Evolutionary conservation across 2,329 filamentous ascomycete species (phyloP).

Genomic region (Beauveria medogensis): DNA sequence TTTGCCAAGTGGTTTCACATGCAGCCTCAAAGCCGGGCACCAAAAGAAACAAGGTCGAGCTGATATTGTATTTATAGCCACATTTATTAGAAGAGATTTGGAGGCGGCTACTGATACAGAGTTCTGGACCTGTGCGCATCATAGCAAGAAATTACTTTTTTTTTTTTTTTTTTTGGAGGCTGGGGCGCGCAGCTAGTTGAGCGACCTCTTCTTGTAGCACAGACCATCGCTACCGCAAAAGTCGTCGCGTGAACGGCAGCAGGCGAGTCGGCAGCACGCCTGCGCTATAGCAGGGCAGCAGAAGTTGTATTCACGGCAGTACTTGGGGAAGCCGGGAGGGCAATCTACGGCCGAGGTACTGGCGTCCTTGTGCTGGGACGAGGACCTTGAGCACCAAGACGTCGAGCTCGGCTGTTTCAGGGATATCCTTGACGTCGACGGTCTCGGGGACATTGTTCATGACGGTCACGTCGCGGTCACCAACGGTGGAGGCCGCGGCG

Average conservation of each 20-base stretch:
- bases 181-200: not conserved
- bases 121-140: constrained; percentile 28
- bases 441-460: not conserved
- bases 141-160: constrained; percentile 36
- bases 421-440: not conserved
- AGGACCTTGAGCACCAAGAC: not conserved
- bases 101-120: constrained; percentile 10
- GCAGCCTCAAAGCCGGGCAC: not conserved
- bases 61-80: constrained; percentile 11
- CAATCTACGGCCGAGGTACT: not conserved
- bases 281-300: constrained; percentile 3
- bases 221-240: constrained; percentile 8
- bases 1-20: not conserved
- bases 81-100: constrained; percentile 14
- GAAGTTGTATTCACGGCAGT: constrained; percentile 5
- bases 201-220: not conserved
- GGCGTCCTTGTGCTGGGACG: not conserved
- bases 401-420: not conserved
- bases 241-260: not conserved
- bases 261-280: constrained; percentile 11
- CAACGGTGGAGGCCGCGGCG: not conserved
- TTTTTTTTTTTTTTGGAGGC: too few relatives aligned
- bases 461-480: not conserved
- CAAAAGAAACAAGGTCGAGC: not conserved
- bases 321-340: constrained; percentile 1